These are phyloP conservation scores for Fusarium metavorans DNA, from an alignment of 2,329 filamentous ascomycete species.

Conservation along the genomic window DNA sequence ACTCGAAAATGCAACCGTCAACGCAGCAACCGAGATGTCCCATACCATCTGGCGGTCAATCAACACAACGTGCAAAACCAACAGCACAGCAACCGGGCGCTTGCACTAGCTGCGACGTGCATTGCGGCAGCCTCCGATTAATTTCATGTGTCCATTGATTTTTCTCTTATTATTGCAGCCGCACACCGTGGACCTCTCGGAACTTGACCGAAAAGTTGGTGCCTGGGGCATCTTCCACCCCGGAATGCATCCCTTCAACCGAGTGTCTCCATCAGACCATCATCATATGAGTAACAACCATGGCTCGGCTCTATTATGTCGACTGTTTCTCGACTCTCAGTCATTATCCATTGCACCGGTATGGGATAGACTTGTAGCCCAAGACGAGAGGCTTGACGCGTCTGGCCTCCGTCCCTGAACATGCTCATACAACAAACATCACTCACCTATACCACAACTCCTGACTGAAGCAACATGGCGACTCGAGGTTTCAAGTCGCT, in stretches of 20 bases:
- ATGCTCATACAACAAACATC: constrained; percentile 17
- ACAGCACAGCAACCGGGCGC: background rate
- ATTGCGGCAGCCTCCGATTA: constrained; percentile 10
- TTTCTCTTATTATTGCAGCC: background rate
- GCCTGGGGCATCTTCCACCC: constrained; percentile 23
- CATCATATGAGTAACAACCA: constrained; percentile 35
- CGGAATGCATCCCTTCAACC: constrained; percentile 28
- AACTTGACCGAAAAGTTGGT: constrained; percentile 31
- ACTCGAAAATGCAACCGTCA: background rate
- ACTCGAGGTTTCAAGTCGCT: constrained; percentile 37
- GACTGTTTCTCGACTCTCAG: constrained; percentile 12
- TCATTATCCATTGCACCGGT: constrained; percentile 6
- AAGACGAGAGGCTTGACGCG: constrained; percentile 12
- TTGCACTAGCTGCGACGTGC: constrained; percentile 7
- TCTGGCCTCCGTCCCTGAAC: constrained; percentile 8
- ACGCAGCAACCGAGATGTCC: constrained; percentile 3
- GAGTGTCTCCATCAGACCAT: constrained; percentile 21
- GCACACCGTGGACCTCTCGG: constrained; percentile 21
- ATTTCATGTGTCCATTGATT: background rate
- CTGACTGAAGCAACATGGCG: constrained; percentile 23
- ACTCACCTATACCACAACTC: constrained; percentile 15
- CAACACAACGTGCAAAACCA: constrained; percentile 1
- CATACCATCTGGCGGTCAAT: background rate
- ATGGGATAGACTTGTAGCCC: constrained; percentile 8
- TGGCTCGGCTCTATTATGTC: constrained; percentile 28